Evolutionary conservation across 148 eudicot genomes (phyloP).

Genomic region (Camellia japonica): DNA sequence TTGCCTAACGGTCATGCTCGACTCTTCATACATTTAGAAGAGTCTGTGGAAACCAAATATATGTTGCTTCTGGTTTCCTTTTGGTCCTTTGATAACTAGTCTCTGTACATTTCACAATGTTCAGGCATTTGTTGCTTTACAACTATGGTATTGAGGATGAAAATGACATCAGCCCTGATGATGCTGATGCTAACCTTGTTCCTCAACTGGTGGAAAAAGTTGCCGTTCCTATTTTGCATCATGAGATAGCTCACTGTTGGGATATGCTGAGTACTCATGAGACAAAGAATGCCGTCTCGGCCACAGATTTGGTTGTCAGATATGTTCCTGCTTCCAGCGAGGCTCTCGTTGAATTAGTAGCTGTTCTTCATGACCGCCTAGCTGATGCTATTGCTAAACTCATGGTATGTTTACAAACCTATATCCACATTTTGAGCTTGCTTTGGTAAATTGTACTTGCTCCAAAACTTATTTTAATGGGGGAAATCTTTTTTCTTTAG

Average conservation of each 20-base stretch:
- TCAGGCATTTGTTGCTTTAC: conserved; percentile 79
- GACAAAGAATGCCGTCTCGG: conserved; percentile 76
- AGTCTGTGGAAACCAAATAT: neutral
- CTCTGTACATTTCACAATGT: neutral
- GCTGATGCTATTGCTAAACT: conserved; percentile 68
- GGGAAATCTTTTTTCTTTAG: neutral
- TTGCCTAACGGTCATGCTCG: neutral
- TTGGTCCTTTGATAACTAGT: neutral
- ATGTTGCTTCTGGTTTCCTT: conserved; percentile 16
- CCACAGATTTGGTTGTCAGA: conserved; percentile 56
- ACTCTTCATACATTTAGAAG: neutral
- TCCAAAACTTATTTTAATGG: neutral
- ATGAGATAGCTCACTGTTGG: conserved; percentile 80
- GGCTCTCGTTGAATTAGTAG: conserved; percentile 61
- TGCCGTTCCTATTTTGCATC: conserved; percentile 85
- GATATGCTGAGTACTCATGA: conserved; percentile 79
- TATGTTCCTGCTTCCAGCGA: conserved; percentile 74
- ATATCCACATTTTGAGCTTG: neutral
- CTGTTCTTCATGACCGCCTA: conserved; percentile 66
- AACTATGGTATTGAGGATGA: conserved; percentile 81
- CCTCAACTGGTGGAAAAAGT: conserved; percentile 89
- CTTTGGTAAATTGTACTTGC: neutral
- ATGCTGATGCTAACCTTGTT: conserved; percentile 82
- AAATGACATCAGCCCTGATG: conserved; percentile 55
- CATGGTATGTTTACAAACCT: conserved; percentile 44